Percentiles rank a stretch among this genome's conserved stretches.
Conservation (phyloP, 176 grass and related monocot genomes). For the bread wheat (Triticum aestivum) region IWGSC_CS_RefSeq_v2.1 NC_057807.1:581398380-581398879, state of each 20-base stretch:
- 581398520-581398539: constrained; percentile 61
- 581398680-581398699: constrained; percentile 28
- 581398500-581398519: constrained; percentile 72
- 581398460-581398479: constrained; percentile 73
- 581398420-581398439: constrained; percentile 48
- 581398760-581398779: constrained; percentile 79
- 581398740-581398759: constrained; percentile 62
- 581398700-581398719: constrained; percentile 27
- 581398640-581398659: background rate
- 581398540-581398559: constrained; percentile 85
- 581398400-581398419: constrained; percentile 66
- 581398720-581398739: constrained; percentile 35
- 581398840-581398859: constrained; percentile 25
- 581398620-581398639: constrained; percentile 35
- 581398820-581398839: constrained; percentile 3
- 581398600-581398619: constrained; percentile 46
- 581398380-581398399: constrained; percentile 73
- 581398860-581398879: constrained; percentile 41
- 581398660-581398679: constrained; percentile 20
- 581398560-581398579: constrained; percentile 74
- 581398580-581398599: constrained; percentile 83
- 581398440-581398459: constrained; percentile 54
- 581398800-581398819: background rate
- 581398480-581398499: constrained; percentile 86
- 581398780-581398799: constrained; percentile 24